Percentiles rank a stretch among this genome's conserved stretches.
phyloP scores from a whole-genome alignment of 2,329 filamentous ascomycete species.

The Penicillium corylophilum region DNA sequence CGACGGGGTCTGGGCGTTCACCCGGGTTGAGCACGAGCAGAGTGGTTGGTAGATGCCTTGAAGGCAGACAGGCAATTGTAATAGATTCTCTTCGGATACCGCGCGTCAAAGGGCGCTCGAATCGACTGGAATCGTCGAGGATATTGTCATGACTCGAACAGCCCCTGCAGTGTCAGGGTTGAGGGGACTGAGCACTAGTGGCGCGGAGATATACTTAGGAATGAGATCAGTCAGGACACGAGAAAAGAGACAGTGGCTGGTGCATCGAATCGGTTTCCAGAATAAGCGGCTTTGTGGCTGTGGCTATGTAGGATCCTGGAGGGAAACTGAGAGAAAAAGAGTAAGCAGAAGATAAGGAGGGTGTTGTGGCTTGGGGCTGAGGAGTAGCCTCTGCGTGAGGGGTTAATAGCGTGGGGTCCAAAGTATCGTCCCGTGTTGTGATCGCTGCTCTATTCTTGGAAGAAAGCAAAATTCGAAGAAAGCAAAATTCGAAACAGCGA shows the following conservation, averaged over 20 bases:
- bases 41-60: conserved; percentile 4
- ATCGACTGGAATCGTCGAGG: neutral
- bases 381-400: neutral
- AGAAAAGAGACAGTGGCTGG: conserved; percentile 13
- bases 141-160: neutral
- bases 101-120: conserved; percentile 4
- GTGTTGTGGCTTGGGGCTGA: conserved; percentile 19
- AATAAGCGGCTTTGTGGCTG: conserved; percentile 14
- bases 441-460: conserved; percentile 15
- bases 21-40: neutral
- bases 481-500: conserved; percentile 4
- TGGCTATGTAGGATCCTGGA: conserved; percentile 7
- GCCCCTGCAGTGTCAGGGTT: neutral
- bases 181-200: neutral
- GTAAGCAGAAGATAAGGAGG: neutral
- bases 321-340: neutral
- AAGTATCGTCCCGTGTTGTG: neutral
- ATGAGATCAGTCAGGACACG: neutral
- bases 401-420: conserved; percentile 11
- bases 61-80: conserved; percentile 4
- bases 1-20: conserved; percentile 2
- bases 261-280: conserved; percentile 12
- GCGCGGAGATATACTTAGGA: neutral
- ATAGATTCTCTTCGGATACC: neutral
- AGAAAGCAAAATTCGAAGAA: neutral